Evolutionary conservation across 345 rosid genomes (phyloP).

Genomic region (Nasturtium officinale): DNA sequence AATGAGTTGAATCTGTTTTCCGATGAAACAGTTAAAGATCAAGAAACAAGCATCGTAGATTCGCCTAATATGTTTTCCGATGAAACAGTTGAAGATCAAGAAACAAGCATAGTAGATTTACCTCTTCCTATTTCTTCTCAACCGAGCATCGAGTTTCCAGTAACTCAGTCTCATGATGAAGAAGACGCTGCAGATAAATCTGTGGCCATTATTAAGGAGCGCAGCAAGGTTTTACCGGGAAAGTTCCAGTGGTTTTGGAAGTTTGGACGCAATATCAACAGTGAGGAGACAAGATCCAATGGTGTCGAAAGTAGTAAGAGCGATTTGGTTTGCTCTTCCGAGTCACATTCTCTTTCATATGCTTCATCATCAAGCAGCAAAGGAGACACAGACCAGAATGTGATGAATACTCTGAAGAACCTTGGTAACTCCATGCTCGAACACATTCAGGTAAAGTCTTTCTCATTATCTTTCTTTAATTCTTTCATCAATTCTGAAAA

Average conservation of each 20-base stretch:
- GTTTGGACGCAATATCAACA: conserved; percentile 60
- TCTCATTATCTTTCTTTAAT: neutral
- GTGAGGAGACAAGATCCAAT: conserved; percentile 53
- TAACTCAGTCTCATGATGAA: conserved; percentile 32
- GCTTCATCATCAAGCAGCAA: conserved; percentile 46
- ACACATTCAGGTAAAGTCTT: conserved; percentile 83
- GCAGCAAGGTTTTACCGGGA: conserved; percentile 55
- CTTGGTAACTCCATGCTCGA: conserved; percentile 94
- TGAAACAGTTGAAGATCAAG: conserved; percentile 51
- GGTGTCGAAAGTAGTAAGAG: conserved; percentile 42
- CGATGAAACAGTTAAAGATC: conserved; percentile 51
- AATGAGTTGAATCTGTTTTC: conserved; percentile 56
- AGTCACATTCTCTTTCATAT: conserved; percentile 39
- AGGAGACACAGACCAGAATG: conserved; percentile 73
- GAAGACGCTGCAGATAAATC: conserved; percentile 45
- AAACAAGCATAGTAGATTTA: conserved; percentile 44
- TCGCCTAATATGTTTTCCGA: conserved; percentile 45
- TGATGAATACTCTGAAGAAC: conserved; percentile 68
- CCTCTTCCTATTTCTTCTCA: conserved; percentile 61
- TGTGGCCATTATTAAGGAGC: conserved; percentile 49
- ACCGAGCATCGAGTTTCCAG: conserved; percentile 43
- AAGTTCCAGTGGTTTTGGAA: conserved; percentile 96
- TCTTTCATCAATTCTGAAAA: neutral
- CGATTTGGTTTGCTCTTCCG: conserved; percentile 40
- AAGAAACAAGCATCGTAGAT: conserved; percentile 43